These are phyloP conservation scores for Fusarium compactum DNA, from an alignment of 2,329 filamentous ascomycete genomes.

Conservation along the genomic window DNA sequence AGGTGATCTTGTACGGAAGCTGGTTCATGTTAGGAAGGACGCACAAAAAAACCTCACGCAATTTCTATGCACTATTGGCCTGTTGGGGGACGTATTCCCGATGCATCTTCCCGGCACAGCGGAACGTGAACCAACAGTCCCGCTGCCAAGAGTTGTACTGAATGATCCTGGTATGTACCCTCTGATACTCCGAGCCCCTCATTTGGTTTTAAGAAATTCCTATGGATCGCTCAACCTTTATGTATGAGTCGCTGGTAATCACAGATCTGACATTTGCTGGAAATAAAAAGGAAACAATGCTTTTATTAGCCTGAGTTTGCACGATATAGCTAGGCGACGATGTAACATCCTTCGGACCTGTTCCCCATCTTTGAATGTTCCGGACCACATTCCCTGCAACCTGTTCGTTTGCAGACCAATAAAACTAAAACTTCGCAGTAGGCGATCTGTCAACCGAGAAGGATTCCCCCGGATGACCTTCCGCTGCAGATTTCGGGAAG, in stretches of 20 bases:
- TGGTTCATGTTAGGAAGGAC: not conserved
- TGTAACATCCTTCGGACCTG: not conserved
- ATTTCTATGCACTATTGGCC: not conserved
- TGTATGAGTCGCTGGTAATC: too few species aligned
- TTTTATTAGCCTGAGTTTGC: rapidly evolving
- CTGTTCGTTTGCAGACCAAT: not conserved
- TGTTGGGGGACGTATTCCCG: not conserved
- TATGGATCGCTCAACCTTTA: too few species aligned
- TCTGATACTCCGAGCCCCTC: too few species aligned
- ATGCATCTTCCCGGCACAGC: constrained; percentile 15
- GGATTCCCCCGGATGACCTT: not conserved
- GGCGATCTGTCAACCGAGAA: not conserved
- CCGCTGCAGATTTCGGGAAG: too few species aligned
- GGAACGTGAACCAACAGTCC: constrained; percentile 1
- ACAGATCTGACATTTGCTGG: rapidly evolving
- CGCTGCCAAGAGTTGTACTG: not conserved
- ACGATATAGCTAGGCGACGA: not conserved
- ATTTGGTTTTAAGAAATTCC: too few species aligned
- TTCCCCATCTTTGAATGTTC: not conserved
- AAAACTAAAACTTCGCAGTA: not conserved
- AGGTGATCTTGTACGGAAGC: not conserved
- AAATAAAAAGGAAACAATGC: not conserved
- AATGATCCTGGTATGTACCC: rapidly evolving
- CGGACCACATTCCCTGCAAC: not conserved
- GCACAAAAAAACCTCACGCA: not conserved